A percentile compares a stretch with the other conserved stretches of the same genome.
Evolutionary conservation across 148 eudicot species (phyloP).

Genomic region (Fagopyrum homotropicum): DNA sequence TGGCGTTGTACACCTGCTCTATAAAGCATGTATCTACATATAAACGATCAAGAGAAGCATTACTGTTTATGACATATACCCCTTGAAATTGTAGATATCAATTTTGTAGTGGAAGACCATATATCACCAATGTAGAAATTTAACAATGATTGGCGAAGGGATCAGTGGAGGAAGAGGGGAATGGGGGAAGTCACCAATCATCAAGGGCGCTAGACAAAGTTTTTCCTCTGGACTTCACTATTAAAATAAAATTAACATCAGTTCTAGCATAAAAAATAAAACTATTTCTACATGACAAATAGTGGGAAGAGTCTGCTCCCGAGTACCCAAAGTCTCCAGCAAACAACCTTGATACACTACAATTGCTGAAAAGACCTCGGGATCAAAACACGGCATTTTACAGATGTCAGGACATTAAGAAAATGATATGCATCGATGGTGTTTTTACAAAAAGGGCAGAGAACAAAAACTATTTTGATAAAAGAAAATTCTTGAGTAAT

Average conservation of each 20-base stretch:
- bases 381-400: not conserved
- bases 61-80: not conserved
- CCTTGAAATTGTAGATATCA: not conserved
- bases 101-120: not conserved
- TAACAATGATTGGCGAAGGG: not conserved
- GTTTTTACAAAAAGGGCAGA: not conserved
- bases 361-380: not conserved
- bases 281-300: not conserved
- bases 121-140: not conserved
- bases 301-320: not conserved
- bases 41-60: not conserved
- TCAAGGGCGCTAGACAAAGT: not conserved
- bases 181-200: not conserved
- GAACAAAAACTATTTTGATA: not conserved
- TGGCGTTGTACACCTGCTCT: constrained; percentile 99
- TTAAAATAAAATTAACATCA: not conserved
- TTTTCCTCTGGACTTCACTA: not conserved
- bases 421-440: not conserved
- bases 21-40: constrained; percentile 71
- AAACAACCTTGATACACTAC: not conserved
- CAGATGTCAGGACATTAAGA: not conserved
- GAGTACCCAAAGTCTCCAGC: not conserved
- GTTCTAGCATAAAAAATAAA: not conserved
- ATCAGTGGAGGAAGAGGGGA: not conserved
- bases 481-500: not conserved